A percentile compares a stretch with the other conserved stretches of the same genome.
Conservation (phyloP, 176 grass and related monocot genomes). For the Rhipidocladum racemiflorum region DNA sequence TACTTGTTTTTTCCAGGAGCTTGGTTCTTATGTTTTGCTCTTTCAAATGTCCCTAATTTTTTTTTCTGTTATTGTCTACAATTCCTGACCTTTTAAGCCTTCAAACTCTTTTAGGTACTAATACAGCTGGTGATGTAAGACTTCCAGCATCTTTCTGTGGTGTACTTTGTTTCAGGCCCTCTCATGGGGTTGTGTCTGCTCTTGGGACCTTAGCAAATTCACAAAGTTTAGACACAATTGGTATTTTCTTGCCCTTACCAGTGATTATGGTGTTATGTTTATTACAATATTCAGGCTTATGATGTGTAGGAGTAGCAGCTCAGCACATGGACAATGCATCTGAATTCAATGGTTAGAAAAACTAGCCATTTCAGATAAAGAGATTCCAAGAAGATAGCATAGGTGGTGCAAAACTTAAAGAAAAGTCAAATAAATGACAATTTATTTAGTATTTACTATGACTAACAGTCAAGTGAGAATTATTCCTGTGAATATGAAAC, state of each 20-base stretch:
- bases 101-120: slow-evolving; percentile 56
- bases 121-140: slow-evolving; percentile 86
- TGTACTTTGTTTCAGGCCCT: slow-evolving; percentile 80
- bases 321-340: background rate
- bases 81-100: slow-evolving; percentile 15
- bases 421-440: background rate
- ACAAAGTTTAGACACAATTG: slow-evolving; percentile 76
- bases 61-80: background rate
- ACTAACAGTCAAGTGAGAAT: slow-evolving; percentile 12
- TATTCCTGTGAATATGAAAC: background rate
- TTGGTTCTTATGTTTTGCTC: slow-evolving; percentile 21
- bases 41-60: slow-evolving; percentile 18
- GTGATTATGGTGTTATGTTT: background rate
- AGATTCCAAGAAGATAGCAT: background rate
- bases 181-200: slow-evolving; percentile 75
- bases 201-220: slow-evolving; percentile 80
- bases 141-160: slow-evolving; percentile 90
- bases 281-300: background rate
- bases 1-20: background rate
- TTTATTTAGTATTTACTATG: background rate
- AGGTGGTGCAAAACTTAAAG: background rate
- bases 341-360: slow-evolving; percentile 4
- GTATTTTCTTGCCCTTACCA: slow-evolving; percentile 50
- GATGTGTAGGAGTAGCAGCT: background rate
- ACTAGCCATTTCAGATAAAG: background rate